Evolutionary conservation across 2,329 filamentous ascomycete genomes (phyloP), one percentile per base, ranked within the genome.

Genomic region (Aspergillus tanneri): DNA sequence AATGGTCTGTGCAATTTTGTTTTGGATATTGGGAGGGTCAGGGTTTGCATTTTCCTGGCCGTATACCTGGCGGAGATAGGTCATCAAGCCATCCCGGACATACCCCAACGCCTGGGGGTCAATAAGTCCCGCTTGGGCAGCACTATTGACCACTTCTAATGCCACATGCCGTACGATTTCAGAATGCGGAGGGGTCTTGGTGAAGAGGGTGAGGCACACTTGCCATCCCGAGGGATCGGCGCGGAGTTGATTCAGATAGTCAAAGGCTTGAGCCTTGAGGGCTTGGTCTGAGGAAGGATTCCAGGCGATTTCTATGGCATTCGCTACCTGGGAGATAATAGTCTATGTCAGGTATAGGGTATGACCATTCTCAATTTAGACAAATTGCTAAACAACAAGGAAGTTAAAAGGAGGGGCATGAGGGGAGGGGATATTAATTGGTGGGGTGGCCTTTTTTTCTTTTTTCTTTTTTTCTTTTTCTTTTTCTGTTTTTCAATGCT

Each of bases 1-100:
- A 61, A 99, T 76, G 10, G 91, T 96, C 73, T 99, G 93, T 37
- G 92, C 91, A 58, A 99, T 83, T 73, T 99, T 99, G 75, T 97
- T 99, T 72, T 97, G 92, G 35, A 99, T 85, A 56, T 82, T 81
- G 19, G 83, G 69, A 7, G 85, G 82, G 67, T 99, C 93, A 54
- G 85, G 73, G 43, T 76, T 71, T 49, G 78, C 76, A 25, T 75
- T 75, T 18, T 72, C 71, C 30, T 78, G 75, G 44, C 83, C 81
- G 68, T 96, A 97, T 40, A 81, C 83, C 60, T 86, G 82, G 56
- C 83, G 83, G 52, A 93, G 80, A 70, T 97, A 96, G 59, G 83
- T 81, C 73, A 96, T 78, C 57, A 99, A 76, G 36, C 83, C 87
- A 59, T 93, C 85, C 69, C 88, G 90, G 61, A 97, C 82, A 64